Conservation (phyloP, 225 moss, liverwort and hornwort species). For the Sphagnum contortum region DNA sequence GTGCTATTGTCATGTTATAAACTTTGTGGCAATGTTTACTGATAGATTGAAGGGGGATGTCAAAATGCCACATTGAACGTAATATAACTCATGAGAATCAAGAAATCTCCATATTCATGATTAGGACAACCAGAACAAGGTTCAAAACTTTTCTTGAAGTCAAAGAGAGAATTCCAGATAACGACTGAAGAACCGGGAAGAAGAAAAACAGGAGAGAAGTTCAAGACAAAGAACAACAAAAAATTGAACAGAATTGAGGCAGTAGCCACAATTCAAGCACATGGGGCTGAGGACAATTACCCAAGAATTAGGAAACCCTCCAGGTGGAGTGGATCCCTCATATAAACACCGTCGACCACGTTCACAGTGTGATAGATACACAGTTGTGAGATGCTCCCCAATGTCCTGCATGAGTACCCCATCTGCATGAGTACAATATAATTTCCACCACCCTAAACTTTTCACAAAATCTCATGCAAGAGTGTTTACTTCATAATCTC, state of each 20-base stretch:
- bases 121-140: too few relatives aligned
- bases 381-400: constrained; percentile 46
- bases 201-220: constrained; percentile 1
- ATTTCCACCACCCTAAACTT: neutral
- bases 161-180: too few relatives aligned
- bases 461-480: neutral
- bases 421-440: neutral
- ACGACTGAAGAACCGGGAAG: neutral
- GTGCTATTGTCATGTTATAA: too few relatives aligned
- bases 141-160: too few relatives aligned
- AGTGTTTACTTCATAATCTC: neutral
- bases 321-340: constrained; percentile 50
- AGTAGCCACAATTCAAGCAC: neutral
- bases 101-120: too few relatives aligned
- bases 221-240: neutral
- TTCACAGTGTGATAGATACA: constrained; percentile 43
- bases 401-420: constrained; percentile 20
- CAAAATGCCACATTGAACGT: too few relatives aligned
- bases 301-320: constrained; percentile 52
- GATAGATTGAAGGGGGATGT: too few relatives aligned
- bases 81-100: too few relatives aligned
- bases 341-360: constrained; percentile 50
- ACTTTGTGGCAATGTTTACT: too few relatives aligned
- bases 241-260: neutral
- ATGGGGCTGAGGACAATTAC: constrained; percentile 3